These are phyloP conservation scores for Xylariaceae sp. DNA, from an alignment of 2,329 filamentous ascomycete genomes.

Conservation along the genomic window DNA sequence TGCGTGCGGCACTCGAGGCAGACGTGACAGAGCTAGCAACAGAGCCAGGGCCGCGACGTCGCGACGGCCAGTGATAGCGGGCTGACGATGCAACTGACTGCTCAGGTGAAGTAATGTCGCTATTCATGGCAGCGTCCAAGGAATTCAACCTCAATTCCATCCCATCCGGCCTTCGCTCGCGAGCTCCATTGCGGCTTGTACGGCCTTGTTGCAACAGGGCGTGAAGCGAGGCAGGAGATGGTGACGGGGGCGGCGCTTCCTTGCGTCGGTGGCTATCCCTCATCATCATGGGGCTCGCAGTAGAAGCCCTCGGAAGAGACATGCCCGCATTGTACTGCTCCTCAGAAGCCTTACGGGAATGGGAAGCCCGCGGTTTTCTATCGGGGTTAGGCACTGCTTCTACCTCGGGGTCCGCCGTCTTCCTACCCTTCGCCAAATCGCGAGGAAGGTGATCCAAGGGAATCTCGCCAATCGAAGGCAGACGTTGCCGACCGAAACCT, in stretches of 20 bases:
- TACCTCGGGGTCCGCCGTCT: constrained; percentile 11
- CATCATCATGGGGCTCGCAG: constrained; percentile 64
- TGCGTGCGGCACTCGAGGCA: constrained; percentile 45
- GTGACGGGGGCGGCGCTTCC: constrained; percentile 62
- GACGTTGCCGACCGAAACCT: constrained; percentile 57
- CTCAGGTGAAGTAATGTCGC: constrained; percentile 54
- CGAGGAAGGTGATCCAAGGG: constrained; percentile 34
- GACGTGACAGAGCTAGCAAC: constrained; percentile 55
- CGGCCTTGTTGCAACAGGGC: constrained; percentile 56
- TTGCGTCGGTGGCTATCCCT: constrained; percentile 41
- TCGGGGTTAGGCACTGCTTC: too few species aligned
- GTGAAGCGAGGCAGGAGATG: constrained; percentile 59
- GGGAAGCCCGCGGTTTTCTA: constrained; percentile 19
- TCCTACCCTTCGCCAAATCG: constrained; percentile 22
- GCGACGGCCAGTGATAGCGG: constrained; percentile 51
- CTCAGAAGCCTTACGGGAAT: constrained; percentile 35
- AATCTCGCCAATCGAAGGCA: constrained; percentile 74
- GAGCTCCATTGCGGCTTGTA: constrained; percentile 63
- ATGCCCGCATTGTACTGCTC: constrained; percentile 40
- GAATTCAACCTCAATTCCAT: constrained; percentile 61
- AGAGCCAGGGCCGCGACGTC: constrained; percentile 51
- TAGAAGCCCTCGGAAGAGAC: constrained; percentile 59
- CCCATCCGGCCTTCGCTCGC: constrained; percentile 73
- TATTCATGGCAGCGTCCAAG: constrained; percentile 44
- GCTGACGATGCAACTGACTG: constrained; percentile 49